A percentile compares a stretch with the other conserved stretches of the same genome.
These are phyloP conservation scores for Annulohypoxylon stygium DNA, from an alignment of 495 filamentous ascomycete species.

Conservation along the genomic window DNA sequence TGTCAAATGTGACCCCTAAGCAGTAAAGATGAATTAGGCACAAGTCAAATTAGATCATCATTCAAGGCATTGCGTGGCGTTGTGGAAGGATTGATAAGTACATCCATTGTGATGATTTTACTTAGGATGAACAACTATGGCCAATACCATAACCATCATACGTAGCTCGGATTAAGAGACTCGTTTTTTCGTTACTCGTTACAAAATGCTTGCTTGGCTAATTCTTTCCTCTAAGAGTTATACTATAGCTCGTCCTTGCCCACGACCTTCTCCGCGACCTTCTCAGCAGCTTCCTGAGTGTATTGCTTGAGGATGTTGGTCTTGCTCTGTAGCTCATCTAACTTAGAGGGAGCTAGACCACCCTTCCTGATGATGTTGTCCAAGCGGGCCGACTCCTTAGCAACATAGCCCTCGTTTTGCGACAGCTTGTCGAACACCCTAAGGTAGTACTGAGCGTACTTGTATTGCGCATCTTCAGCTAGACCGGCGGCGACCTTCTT, in stretches of 20 bases:
- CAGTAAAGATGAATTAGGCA: slow-evolving; percentile 17
- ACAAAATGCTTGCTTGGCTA: slow-evolving; percentile 22
- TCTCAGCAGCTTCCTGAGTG: slow-evolving; percentile 54
- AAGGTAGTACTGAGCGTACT: slow-evolving; percentile 94
- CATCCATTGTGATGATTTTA: slow-evolving; percentile 16
- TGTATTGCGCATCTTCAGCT: slow-evolving; percentile 69
- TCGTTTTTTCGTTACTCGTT: slow-evolving; percentile 37
- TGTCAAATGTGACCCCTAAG: slow-evolving; percentile 42
- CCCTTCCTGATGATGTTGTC: slow-evolving; percentile 86
- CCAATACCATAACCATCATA: slow-evolving; percentile 10
- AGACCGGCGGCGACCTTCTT: slow-evolving; percentile 76
- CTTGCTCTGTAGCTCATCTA: slow-evolving; percentile 88
- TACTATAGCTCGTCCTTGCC: slow-evolving; percentile 79
- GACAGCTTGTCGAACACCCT: slow-evolving; percentile 87
- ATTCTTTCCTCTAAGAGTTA: slow-evolving; percentile 33
- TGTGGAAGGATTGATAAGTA: slow-evolving; percentile 29
- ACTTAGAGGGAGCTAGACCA: slow-evolving; percentile 84
- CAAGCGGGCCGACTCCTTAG: slow-evolving; percentile 87
- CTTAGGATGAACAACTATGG: not conserved
- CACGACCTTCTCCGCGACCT: slow-evolving; percentile 44
- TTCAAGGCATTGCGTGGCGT: slow-evolving; percentile 45
- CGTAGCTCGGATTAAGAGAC: slow-evolving; percentile 19
- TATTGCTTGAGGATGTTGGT: slow-evolving; percentile 91
- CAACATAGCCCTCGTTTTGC: slow-evolving; percentile 79
- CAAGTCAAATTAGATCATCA: slow-evolving; percentile 4